Evolutionary conservation across 2,329 filamentous ascomycete genomes (phyloP).

Genomic region (Colletotrichum somersetense): DNA sequence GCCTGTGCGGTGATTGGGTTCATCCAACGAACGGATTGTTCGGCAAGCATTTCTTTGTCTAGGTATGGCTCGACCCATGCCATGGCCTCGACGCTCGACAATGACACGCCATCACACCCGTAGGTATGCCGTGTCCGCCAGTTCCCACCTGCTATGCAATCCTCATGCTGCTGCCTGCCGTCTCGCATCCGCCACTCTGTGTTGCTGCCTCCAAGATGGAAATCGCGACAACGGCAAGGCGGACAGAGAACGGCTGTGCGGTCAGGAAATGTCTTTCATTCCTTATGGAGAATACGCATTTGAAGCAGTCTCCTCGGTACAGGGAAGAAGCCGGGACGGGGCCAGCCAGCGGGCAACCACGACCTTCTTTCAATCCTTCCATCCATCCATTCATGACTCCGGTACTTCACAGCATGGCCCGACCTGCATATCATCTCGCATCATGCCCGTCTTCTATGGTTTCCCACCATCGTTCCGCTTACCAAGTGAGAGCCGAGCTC

Average conservation of each 20-base stretch:
- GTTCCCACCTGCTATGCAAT: slow-evolving; percentile 20
- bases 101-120: slow-evolving; percentile 23
- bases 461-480: neutral
- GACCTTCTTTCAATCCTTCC: slow-evolving; percentile 36
- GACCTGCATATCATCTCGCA: slow-evolving; percentile 23
- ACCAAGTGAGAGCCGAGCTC: slow-evolving; percentile 12
- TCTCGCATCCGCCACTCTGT: neutral
- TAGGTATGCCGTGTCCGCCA: slow-evolving; percentile 18
- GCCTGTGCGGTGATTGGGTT: slow-evolving; percentile 14
- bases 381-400: slow-evolving; percentile 34
- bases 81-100: slow-evolving; percentile 18
- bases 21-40: slow-evolving; percentile 14
- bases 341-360: slow-evolving; percentile 14
- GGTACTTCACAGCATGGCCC: slow-evolving; percentile 26
- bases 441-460: neutral
- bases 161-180: slow-evolving; percentile 18
- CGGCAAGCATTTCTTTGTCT: slow-evolving; percentile 25
- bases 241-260: neutral
- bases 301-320: slow-evolving; percentile 24
- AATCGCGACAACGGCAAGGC: slow-evolving; percentile 18
- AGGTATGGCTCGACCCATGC: slow-evolving; percentile 7
- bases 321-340: slow-evolving; percentile 35
- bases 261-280: slow-evolving; percentile 16
- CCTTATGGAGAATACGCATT: slow-evolving; percentile 31
- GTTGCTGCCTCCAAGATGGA: slow-evolving; percentile 19